These are phyloP conservation scores for Kluyveromyces aestuarii DNA, from an alignment of 805 yeast species.

Conservation along the genomic window DNA sequence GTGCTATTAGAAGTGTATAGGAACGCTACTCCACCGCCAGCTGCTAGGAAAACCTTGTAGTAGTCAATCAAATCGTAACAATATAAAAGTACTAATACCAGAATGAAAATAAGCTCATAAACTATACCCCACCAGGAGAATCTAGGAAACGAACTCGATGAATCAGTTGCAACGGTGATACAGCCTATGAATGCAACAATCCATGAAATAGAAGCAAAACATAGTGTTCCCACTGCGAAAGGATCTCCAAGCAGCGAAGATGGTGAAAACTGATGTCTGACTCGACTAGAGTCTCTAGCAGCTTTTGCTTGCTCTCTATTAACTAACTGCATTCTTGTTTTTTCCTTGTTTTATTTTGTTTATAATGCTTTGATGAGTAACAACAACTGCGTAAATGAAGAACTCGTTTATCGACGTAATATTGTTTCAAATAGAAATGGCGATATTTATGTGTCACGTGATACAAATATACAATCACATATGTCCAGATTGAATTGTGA, in stretches of 20 bases:
- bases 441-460: neutral
- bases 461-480: too few relatives aligned
- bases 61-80: slow-evolving; percentile 56
- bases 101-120: slow-evolving; percentile 56
- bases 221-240: slow-evolving; percentile 73
- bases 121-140: slow-evolving; percentile 97
- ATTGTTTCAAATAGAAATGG: too few relatives aligned
- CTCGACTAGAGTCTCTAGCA: slow-evolving; percentile 19
- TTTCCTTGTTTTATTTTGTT: neutral
- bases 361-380: neutral
- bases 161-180: slow-evolving; percentile 41
- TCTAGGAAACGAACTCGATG: slow-evolving; percentile 49
- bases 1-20: slow-evolving; percentile 80
- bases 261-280: slow-evolving; percentile 23
- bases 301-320: slow-evolving; percentile 17
- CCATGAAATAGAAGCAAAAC: slow-evolving; percentile 76
- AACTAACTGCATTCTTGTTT: slow-evolving; percentile 12
- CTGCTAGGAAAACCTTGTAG: slow-evolving; percentile 44
- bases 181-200: slow-evolving; percentile 83
- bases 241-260: slow-evolving; percentile 71
- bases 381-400: neutral
- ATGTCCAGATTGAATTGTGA: too few relatives aligned
- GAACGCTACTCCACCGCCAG: slow-evolving; percentile 53
- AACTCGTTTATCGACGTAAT: neutral
- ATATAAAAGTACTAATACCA: slow-evolving; percentile 43